Conservation (phyloP, 2,329 filamentous ascomycete species). For the Colletotrichum liriopes region DNA sequence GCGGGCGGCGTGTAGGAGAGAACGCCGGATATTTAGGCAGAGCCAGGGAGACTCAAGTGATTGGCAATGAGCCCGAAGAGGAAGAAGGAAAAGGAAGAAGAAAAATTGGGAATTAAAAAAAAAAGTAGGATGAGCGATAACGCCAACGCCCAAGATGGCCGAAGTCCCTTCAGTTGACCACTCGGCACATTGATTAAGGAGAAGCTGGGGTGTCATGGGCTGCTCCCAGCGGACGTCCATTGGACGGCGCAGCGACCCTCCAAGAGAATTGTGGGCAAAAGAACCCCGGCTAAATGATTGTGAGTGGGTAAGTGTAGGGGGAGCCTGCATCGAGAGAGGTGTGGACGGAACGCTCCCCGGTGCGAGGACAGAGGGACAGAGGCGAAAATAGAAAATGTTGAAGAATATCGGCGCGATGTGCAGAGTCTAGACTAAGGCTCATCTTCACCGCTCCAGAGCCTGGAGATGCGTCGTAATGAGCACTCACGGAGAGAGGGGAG, state of each 20-base stretch:
- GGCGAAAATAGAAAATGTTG: slow-evolving; percentile 27
- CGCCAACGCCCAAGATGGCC: slow-evolving; percentile 29
- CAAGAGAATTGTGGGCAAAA: slow-evolving; percentile 34
- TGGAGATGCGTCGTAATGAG: slow-evolving; percentile 21
- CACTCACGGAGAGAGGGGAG: slow-evolving; percentile 12
- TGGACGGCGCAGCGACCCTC: slow-evolving; percentile 28
- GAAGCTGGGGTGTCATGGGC: slow-evolving; percentile 44
- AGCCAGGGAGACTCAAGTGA: slow-evolving; percentile 37
- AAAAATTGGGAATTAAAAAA: not conserved
- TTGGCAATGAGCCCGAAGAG: slow-evolving; percentile 37
- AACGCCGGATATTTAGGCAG: slow-evolving; percentile 43
- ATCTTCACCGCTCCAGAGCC: slow-evolving; percentile 33
- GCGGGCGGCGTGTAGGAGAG: slow-evolving; percentile 27
- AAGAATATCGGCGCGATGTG: slow-evolving; percentile 31
- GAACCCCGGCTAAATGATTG: slow-evolving; percentile 41
- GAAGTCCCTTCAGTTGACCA: slow-evolving; percentile 38
- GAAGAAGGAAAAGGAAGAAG: slow-evolving; percentile 16
- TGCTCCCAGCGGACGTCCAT: slow-evolving; percentile 37
- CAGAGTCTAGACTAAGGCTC: slow-evolving; percentile 35
- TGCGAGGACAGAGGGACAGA: slow-evolving; percentile 13
- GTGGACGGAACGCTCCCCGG: slow-evolving; percentile 40
- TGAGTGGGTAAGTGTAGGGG: slow-evolving; percentile 35
- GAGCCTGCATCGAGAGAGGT: slow-evolving; percentile 26
- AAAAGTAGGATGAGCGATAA: slow-evolving; percentile 32
- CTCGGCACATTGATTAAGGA: slow-evolving; percentile 45